These are phyloP conservation scores for Tympanopsis confertula DNA, from an alignment of 2,329 filamentous ascomycete species.

Conservation along the genomic window DNA sequence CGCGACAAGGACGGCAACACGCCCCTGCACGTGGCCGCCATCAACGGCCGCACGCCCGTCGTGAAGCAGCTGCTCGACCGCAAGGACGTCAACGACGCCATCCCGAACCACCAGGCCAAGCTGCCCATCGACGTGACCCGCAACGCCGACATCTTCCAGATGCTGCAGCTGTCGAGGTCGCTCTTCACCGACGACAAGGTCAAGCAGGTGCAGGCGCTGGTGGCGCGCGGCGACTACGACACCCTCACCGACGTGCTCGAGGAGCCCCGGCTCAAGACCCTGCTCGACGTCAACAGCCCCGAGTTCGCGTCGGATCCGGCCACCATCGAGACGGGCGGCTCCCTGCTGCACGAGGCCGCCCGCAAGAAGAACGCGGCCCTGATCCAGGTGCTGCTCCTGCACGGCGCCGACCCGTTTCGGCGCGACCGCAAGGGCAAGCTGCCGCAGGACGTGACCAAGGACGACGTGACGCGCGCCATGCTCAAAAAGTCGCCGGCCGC, in stretches of 20 bases:
- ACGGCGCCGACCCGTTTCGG: conserved; percentile 90
- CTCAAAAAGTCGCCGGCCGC: conserved; percentile 90
- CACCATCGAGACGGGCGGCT: conserved; percentile 76
- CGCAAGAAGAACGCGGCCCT: conserved; percentile 75
- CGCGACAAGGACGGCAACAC: conserved; percentile 92
- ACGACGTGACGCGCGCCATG: conserved; percentile 78
- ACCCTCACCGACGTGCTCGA: conserved; percentile 68
- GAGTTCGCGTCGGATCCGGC: conserved; percentile 73
- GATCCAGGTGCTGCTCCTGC: conserved; percentile 83
- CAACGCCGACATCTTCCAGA: conserved; percentile 90
- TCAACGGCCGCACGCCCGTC: conserved; percentile 67
- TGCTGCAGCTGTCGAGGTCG: conserved; percentile 79
- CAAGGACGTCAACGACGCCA: conserved; percentile 74
- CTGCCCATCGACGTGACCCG: conserved; percentile 79
- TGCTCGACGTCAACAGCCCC: conserved; percentile 82
- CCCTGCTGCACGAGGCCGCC: conserved; percentile 84
- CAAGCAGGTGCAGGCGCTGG: conserved; percentile 70
- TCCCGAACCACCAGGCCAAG: conserved; percentile 74
- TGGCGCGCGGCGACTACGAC: conserved; percentile 64
- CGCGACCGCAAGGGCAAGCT: conserved; percentile 91
- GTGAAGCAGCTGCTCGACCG: conserved; percentile 78
- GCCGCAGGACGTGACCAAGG: conserved; percentile 90
- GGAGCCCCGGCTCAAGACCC: conserved; percentile 73
- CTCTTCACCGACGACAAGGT: conserved; percentile 82
- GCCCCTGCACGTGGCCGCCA: conserved; percentile 76